A percentile compares a stretch with the other conserved stretches of the same genome.
These are phyloP conservation scores for Daldinia sp. DNA, from an alignment of 2,329 filamentous ascomycete genomes.

Conservation along the genomic window DNA sequence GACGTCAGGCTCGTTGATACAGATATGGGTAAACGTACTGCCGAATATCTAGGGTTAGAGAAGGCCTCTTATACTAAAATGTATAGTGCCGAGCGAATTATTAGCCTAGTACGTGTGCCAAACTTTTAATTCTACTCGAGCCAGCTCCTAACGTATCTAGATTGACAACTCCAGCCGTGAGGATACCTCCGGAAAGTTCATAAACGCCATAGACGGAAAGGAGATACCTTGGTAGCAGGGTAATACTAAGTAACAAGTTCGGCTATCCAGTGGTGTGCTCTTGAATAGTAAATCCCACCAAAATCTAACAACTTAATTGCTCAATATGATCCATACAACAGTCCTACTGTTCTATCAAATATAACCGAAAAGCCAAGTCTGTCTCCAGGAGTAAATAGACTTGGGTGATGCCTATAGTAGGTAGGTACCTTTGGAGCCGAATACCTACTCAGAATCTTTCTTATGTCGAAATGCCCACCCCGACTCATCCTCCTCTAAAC, in stretches of 20 bases:
- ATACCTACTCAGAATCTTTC: not conserved
- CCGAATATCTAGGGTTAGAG: not conserved
- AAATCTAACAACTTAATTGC: not conserved
- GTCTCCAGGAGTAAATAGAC: not conserved
- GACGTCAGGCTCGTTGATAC: not conserved
- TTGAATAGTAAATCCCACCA: too few relatives aligned
- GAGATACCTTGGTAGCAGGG: constrained; percentile 25
- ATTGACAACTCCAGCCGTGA: constrained; percentile 16
- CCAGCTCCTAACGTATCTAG: not conserved
- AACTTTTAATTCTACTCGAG: not conserved
- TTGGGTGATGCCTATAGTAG: not conserved
- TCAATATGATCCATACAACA: not conserved
- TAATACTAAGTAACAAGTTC: not conserved
- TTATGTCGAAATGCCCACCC: not conserved
- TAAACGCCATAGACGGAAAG: constrained; percentile 17
- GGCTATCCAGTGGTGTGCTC: not conserved
- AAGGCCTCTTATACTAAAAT: not conserved
- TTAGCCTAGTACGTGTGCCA: not conserved
- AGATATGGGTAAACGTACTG: not conserved
- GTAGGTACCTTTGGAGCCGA: not conserved
- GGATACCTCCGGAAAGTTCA: constrained; percentile 19
- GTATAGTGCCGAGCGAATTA: not conserved
- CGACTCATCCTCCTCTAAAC: not conserved
- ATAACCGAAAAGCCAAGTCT: not conserved
- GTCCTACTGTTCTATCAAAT: too few relatives aligned